Percentiles rank a stretch among this genome's conserved stretches.
phyloP scores from a whole-genome alignment of 2,329 filamentous ascomycete species.

The Thelonectria discophora region DNA sequence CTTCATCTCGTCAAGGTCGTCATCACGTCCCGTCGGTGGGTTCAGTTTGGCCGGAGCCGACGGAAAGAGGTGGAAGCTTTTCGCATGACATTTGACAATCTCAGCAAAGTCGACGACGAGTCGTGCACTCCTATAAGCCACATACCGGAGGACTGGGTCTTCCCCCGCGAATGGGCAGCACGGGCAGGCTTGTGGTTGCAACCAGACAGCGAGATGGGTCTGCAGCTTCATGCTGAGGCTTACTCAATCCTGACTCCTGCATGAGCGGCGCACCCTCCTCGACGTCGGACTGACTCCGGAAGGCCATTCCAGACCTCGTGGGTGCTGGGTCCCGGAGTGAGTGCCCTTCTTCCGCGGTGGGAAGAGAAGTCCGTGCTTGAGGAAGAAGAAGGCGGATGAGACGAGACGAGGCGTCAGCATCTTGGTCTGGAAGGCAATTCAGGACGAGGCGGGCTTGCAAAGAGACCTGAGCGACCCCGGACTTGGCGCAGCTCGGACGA shows the following conservation, averaged over 20 bases:
- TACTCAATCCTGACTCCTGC: constrained; percentile 41
- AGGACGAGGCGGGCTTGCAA: constrained; percentile 24
- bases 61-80: constrained; percentile 7
- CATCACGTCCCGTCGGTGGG: constrained; percentile 24
- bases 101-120: constrained; percentile 34
- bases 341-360: constrained; percentile 24
- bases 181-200: constrained; percentile 30
- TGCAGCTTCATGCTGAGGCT: constrained; percentile 33
- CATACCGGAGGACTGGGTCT: constrained; percentile 31
- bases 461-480: constrained; percentile 22
- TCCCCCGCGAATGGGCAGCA: constrained; percentile 36
- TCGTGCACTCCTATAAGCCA: constrained; percentile 29
- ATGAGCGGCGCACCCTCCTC: constrained; percentile 43
- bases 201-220: constrained; percentile 36
- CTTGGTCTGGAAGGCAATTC: constrained; percentile 30
- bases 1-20: constrained; percentile 36
- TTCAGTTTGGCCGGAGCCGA: constrained; percentile 33
- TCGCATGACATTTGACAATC: constrained; percentile 28
- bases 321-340: constrained; percentile 24
- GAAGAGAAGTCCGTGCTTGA: constrained; percentile 25
- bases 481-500: constrained; percentile 25
- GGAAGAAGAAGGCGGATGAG: constrained; percentile 24
- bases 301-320: constrained; percentile 21
- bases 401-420: constrained; percentile 32
- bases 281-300: constrained; percentile 24